Base-by-base conservation (phyloP, 2,329 filamentous ascomycete species). In the Aspergillus sp. region DNA sequence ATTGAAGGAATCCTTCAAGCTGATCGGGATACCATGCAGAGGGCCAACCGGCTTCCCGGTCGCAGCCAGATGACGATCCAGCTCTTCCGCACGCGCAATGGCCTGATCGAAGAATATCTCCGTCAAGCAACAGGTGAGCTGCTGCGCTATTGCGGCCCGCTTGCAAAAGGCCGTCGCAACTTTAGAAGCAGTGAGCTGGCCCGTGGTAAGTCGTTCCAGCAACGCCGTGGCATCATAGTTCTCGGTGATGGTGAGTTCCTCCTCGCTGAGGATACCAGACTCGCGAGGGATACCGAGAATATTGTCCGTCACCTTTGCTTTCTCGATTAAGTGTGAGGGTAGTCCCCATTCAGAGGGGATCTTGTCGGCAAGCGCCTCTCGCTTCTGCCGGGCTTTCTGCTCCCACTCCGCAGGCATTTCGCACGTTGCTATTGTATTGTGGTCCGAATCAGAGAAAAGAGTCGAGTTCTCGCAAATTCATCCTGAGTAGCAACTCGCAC, bases 11-110 rank as follows among this genome's bases (percentile, higher is more conserved):
- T 83, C 79, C 52, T 82, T 85, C 7, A 85, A 64, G 11, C 79
- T 81, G 23, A 90, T 80, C 0, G 87, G 87, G 0, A 90, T 78
- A 2, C 88, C 87, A 67, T 90, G 87, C 0, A 90, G 77, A 0
- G 87, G 86, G 0, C 87, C 87, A 2, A 84, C 66, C 0, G 82
- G 76, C 57, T 72, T 76, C 0, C 78, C 79, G 25, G 76, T 77
- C 34, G 69, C 71, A 7, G 66, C 60, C 23, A 79, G 64, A 57
- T 83, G 76, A 0, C 75, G 69, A 55, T 87, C 85, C 0, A 87
- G 77, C 28, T 79, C 70, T 7, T 73, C 68, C 0, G 84, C 85
- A 13, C 79, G 78, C 11, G 75, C 59, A 0, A 87, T 34, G 0
- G 85, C 86, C 6, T 77, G 68, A 3, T 80, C 76, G 67, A 85